Evolutionary conservation across 495 filamentous ascomycete genomes (phyloP).

Genomic region (Pyrenopolyporus hunteri): DNA sequence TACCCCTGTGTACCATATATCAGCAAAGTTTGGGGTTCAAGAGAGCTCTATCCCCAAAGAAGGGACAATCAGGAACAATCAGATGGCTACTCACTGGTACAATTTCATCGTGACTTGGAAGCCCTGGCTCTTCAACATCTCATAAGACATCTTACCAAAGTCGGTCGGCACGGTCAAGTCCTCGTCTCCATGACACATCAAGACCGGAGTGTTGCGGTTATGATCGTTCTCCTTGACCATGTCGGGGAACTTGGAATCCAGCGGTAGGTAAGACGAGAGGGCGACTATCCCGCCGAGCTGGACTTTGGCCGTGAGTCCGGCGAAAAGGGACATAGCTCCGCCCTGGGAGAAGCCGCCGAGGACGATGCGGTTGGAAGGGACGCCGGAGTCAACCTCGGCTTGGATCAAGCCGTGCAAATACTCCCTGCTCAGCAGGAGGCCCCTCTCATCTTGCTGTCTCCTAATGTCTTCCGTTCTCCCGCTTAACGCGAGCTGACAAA

Average conservation of each 20-base stretch:
- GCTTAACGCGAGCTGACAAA: conserved; percentile 31
- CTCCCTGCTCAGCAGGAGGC: conserved; percentile 72
- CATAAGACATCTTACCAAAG: conserved; percentile 70
- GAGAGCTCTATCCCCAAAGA: neutral
- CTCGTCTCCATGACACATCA: conserved; percentile 81
- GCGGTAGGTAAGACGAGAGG: conserved; percentile 79
- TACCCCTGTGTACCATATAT: conserved; percentile 55
- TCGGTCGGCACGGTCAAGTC: conserved; percentile 73
- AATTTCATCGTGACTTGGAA: conserved; percentile 75
- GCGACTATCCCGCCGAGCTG: conserved; percentile 89
- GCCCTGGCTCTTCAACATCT: conserved; percentile 67
- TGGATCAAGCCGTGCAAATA: conserved; percentile 84
- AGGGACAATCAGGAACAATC: neutral
- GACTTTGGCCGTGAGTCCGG: conserved; percentile 72
- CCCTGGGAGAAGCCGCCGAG: conserved; percentile 72
- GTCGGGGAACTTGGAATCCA: conserved; percentile 72
- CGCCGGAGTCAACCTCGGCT: conserved; percentile 80
- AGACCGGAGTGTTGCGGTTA: conserved; percentile 83
- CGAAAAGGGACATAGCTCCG: conserved; percentile 60
- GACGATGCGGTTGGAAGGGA: conserved; percentile 81
- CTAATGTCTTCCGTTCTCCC: conserved; percentile 40
- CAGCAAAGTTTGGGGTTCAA: neutral
- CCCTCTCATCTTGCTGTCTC: conserved; percentile 72
- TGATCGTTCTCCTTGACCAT: conserved; percentile 66
- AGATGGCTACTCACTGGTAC: conserved; percentile 64